phyloP scores from a whole-genome alignment of 75 land plant genomes.

The Picea glauca region DNA sequence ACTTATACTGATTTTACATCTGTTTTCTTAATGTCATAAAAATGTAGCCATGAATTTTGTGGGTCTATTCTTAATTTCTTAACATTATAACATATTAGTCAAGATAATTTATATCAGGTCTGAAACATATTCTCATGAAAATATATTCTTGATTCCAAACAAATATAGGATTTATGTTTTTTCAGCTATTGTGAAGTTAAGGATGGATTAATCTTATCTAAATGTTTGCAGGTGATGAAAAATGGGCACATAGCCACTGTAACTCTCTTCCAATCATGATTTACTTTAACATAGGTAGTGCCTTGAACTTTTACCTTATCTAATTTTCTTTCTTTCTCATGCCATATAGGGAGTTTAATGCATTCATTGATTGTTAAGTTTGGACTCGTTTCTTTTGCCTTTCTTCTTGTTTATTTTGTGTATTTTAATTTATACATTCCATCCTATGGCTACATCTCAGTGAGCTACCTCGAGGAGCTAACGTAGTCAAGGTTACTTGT shows the following conservation, averaged over 20 bases:
- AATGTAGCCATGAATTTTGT: background rate
- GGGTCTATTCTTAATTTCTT: background rate
- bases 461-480: too few species aligned
- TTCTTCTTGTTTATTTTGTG: background rate
- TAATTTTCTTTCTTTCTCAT: background rate
- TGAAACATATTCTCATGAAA: too few species aligned
- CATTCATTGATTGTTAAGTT: background rate
- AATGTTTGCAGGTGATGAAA: constrained; percentile 71
- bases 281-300: background rate
- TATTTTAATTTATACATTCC: too few species aligned
- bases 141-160: background rate
- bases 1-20: background rate
- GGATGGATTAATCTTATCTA: background rate
- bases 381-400: background rate
- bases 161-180: background rate
- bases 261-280: constrained; percentile 75
- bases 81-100: background rate
- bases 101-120: background rate
- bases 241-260: constrained; percentile 93
- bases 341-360: background rate
- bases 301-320: background rate
- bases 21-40: background rate
- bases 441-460: too few species aligned
- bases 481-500: too few species aligned
- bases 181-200: background rate